A percentile compares a stretch with the other conserved stretches of the same genome.
phyloP scores from a whole-genome alignment of 2,329 filamentous ascomycete species.

The Hypoxylon sp. region DNA sequence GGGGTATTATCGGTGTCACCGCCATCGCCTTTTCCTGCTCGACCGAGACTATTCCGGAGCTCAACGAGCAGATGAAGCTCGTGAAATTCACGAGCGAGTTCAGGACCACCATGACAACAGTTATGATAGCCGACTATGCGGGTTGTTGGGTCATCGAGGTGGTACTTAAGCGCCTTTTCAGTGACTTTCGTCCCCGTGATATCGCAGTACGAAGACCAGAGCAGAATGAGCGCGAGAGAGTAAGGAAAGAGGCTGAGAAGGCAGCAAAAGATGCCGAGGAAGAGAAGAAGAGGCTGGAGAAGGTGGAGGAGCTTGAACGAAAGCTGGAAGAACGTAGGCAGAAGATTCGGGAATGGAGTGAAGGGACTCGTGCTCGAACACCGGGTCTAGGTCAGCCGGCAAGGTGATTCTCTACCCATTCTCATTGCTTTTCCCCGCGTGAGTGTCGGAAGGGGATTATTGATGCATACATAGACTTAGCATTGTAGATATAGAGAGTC shows the following conservation, averaged over 20 bases:
- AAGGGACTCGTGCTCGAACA: conserved; percentile 48
- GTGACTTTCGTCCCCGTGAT: conserved; percentile 92
- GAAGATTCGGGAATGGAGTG: conserved; percentile 65
- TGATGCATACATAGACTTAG: conserved; percentile 32
- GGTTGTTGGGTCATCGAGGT: conserved; percentile 92
- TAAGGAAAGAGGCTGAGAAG: conserved; percentile 74
- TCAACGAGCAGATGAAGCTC: conserved; percentile 93
- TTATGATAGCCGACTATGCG: conserved; percentile 90
- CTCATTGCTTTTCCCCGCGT: background rate
- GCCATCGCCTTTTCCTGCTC: conserved; percentile 94
- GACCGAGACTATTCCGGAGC: conserved; percentile 93
- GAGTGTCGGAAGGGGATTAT: background rate
- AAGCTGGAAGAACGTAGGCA: conserved; percentile 67
- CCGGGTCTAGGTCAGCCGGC: conserved; percentile 12
- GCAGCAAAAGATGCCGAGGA: conserved; percentile 65
- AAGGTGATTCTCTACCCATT: conserved; percentile 18
- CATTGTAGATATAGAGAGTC: conserved; percentile 36
- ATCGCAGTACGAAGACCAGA: conserved; percentile 90
- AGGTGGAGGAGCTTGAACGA: conserved; percentile 73
- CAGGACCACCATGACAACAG: conserved; percentile 84
- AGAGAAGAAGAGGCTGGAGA: conserved; percentile 67
- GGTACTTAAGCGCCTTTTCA: conserved; percentile 86
- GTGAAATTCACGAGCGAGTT: conserved; percentile 92
- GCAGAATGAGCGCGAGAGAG: conserved; percentile 83
- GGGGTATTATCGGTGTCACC: conserved; percentile 90